Base-by-base conservation (phyloP, 805 yeast species). In the Wickerhamiella occidentalis region DNA sequence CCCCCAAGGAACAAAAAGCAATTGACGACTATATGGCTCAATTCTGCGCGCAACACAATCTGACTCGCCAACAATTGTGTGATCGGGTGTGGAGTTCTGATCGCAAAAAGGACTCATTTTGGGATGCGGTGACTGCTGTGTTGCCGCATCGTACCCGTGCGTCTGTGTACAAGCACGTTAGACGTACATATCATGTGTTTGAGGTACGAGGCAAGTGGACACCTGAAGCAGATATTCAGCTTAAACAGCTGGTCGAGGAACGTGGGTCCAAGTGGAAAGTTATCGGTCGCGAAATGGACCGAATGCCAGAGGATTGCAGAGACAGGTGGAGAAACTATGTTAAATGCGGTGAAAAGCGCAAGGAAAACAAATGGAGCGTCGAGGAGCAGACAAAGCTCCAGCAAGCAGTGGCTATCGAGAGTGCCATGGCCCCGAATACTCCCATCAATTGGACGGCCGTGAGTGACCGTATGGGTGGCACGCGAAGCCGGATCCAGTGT, bases 221-320 rank as follows among this genome's bases (percentile, higher is more conserved):
- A 0, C 70, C 76, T 7, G 85, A 78, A 52, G 96, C 88, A 54
- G 96, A 90, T 64, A 74, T 68, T 35, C 72, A 73, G 44, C 69
- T 90, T 48, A 77, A 78, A 1, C 73, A 72, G 48, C 67, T 85
- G 47, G 84, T 85, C 9, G 64, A 73, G 8, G 77, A 79, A 22
- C 75, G 77, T 56, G 85, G 80, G 51, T 86, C 92, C 15, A 86
- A 83, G 60, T 90, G 97, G 97, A 85, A 85, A 56, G 70, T 72
- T 37, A 84, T 90, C 52, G 96, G 96, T 6, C 74, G 74, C 48
- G 68, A 70, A 6, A 71, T 90, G 77, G 85, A 84, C 12, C 72
- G 97, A 59, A 90, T 90, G 97, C 96, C 97, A 0, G 97, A 90
- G 61, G 97, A 90, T 66, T 88, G 96, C 64, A 75, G 97, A 57